phyloP scores from a whole-genome alignment of 2,329 filamentous ascomycete species.

The Penicillium freii region DNA sequence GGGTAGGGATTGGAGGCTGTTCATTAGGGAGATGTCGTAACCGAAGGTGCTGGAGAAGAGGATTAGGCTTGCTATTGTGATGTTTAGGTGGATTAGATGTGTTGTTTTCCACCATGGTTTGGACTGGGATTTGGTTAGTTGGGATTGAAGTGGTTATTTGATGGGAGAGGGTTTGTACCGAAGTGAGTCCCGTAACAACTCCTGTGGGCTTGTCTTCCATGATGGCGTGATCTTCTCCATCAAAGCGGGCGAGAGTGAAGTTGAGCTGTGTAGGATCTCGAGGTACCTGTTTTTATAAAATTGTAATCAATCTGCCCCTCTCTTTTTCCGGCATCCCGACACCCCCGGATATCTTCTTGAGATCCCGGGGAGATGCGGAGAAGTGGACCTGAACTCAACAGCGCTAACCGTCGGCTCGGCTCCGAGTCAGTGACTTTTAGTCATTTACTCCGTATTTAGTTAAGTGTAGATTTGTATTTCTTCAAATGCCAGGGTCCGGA shows the following conservation, averaged over 20 bases:
- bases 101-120: constrained; percentile 8
- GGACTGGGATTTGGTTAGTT: background rate
- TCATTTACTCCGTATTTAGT: background rate
- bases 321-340: background rate
- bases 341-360: background rate
- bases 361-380: background rate
- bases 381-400: background rate
- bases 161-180: background rate
- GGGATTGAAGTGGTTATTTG: too few relatives aligned
- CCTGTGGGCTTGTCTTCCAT: background rate
- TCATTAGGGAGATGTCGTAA: constrained; percentile 10
- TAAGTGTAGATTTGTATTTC: background rate
- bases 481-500: background rate
- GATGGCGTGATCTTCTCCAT: background rate
- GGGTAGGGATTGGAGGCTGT: constrained; percentile 4
- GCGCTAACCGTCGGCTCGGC: background rate
- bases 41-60: constrained; percentile 9
- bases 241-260: background rate
- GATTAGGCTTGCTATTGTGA: constrained; percentile 1
- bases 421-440: background rate
- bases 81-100: constrained; percentile 1
- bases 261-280: background rate
- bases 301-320: background rate
- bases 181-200: background rate
- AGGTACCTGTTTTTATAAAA: background rate